Evolutionary conservation across 192 early-diverging fungal genomes (phyloP).

Genomic region (Entomortierella parvispora): DNA sequence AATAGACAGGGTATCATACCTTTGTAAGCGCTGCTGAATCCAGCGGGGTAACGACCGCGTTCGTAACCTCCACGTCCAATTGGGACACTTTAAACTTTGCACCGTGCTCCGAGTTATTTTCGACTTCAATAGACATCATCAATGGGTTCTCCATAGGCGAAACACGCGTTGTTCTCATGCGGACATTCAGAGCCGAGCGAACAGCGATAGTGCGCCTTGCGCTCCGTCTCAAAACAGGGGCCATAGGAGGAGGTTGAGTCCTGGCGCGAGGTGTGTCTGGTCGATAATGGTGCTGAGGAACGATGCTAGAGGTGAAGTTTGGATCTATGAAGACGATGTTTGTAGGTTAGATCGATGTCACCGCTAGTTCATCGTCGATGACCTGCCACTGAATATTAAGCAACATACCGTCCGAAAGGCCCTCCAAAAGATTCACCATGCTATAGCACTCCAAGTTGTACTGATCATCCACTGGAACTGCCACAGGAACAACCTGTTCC

Average conservation of each 20-base stretch:
- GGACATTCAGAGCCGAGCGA: conserved; percentile 62
- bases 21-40: conserved; percentile 57
- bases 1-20: conserved; percentile 14
- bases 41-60: conserved; percentile 58
- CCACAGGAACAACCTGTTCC: conserved; percentile 26
- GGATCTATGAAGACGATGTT: conserved; percentile 22
- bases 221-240: conserved; percentile 49
- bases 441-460: conserved; percentile 63
- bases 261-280: conserved; percentile 41
- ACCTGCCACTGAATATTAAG: too few species aligned
- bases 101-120: conserved; percentile 65
- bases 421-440: conserved; percentile 63
- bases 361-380: too few species aligned
- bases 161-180: conserved; percentile 69
- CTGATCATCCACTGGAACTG: conserved; percentile 49
- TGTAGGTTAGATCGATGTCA: conserved; percentile 5
- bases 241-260: conserved; percentile 19
- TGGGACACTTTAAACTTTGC: conserved; percentile 59
- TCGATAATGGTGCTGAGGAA: conserved; percentile 42
- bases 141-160: conserved; percentile 65
- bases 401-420: conserved; percentile 63
- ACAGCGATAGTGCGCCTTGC: conserved; percentile 56
- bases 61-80: conserved; percentile 63
- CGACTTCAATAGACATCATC: conserved; percentile 73
- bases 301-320: conserved; percentile 19